A percentile compares a stretch with the other conserved stretches of the same genome.
phyloP scores from a whole-genome alignment of 306 rosid species.

The Gillenia trifoliata region DNA sequence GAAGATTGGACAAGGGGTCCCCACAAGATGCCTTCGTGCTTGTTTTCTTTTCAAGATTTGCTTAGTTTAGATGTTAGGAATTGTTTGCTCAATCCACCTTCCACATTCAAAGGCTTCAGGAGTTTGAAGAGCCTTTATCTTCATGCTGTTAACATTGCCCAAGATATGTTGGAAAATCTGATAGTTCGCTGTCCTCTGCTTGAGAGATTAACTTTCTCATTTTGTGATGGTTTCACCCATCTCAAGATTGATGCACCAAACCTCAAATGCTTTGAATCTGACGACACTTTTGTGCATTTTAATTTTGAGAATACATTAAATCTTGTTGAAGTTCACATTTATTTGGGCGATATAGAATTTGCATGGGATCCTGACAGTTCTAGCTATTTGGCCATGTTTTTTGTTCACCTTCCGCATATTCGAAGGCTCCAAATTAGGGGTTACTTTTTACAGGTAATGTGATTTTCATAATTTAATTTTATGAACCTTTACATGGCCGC shows the following conservation, averaged over 20 bases:
- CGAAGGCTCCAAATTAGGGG: slow-evolving; percentile 49
- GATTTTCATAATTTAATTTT: not conserved
- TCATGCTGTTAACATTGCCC: slow-evolving; percentile 55
- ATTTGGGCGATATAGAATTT: slow-evolving; percentile 27
- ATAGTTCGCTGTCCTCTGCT: slow-evolving; percentile 50
- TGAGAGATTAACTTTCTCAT: slow-evolving; percentile 53
- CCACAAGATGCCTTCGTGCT: slow-evolving; percentile 42
- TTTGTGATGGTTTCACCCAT: slow-evolving; percentile 34
- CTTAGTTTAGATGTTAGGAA: slow-evolving; percentile 46
- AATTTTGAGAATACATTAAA: slow-evolving; percentile 39
- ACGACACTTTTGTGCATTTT: slow-evolving; percentile 47
- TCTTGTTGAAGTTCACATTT: slow-evolving; percentile 53
- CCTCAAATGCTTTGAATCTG: slow-evolving; percentile 51
- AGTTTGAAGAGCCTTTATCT: slow-evolving; percentile 63
- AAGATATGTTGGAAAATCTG: slow-evolving; percentile 42
- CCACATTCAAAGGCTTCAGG: slow-evolving; percentile 41
- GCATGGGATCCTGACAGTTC: slow-evolving; percentile 24
- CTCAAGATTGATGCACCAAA: slow-evolving; percentile 48
- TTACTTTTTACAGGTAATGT: slow-evolving; percentile 51
- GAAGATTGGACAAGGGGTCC: slow-evolving; percentile 55
- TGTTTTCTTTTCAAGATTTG: slow-evolving; percentile 45
- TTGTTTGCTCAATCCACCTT: slow-evolving; percentile 54
- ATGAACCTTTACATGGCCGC: not conserved
- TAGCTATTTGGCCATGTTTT: slow-evolving; percentile 46
- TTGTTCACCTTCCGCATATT: slow-evolving; percentile 39